Evolutionary conservation across 129 eudicot genomes (phyloP).

Genomic region (Saposhnikovia divaricata): DNA sequence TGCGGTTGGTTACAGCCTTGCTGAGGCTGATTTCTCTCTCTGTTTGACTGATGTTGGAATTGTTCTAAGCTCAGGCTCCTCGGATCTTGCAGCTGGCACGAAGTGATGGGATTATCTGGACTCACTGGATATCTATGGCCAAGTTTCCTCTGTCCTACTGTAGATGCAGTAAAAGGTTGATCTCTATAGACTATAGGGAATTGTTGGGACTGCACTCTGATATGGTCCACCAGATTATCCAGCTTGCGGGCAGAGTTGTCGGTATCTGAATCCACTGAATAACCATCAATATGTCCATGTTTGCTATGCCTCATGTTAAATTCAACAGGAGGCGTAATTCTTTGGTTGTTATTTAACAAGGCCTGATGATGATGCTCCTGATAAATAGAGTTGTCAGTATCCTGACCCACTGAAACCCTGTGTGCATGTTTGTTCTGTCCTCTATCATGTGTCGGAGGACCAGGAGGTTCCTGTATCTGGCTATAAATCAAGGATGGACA

Average conservation of each 20-base stretch:
- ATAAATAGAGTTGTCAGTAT: not conserved
- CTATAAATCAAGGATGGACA: not conserved
- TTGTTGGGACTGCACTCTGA: not conserved
- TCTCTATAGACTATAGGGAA: not conserved
- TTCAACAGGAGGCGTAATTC: not conserved
- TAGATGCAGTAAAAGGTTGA: not conserved
- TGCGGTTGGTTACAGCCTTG: not conserved
- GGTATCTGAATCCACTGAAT: not conserved
- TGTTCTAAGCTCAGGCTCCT: not conserved
- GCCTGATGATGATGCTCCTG: not conserved
- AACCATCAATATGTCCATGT: not conserved
- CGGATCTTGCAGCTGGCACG: not conserved
- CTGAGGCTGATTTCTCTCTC: conserved; percentile 3
- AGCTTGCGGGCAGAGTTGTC: not conserved
- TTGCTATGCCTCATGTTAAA: not conserved
- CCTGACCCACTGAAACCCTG: not conserved
- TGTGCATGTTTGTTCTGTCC: not conserved
- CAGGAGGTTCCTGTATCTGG: not conserved
- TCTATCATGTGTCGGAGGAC: not conserved
- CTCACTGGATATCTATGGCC: not conserved
- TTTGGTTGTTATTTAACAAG: not conserved
- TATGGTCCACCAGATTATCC: not conserved
- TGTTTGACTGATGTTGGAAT: not conserved
- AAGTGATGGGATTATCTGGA: not conserved
- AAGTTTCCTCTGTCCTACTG: not conserved